Percentiles rank a stretch among this genome's conserved stretches.
Conservation (phyloP, 257 asterid species). For the Rauvolfia tetraphylla region DNA sequence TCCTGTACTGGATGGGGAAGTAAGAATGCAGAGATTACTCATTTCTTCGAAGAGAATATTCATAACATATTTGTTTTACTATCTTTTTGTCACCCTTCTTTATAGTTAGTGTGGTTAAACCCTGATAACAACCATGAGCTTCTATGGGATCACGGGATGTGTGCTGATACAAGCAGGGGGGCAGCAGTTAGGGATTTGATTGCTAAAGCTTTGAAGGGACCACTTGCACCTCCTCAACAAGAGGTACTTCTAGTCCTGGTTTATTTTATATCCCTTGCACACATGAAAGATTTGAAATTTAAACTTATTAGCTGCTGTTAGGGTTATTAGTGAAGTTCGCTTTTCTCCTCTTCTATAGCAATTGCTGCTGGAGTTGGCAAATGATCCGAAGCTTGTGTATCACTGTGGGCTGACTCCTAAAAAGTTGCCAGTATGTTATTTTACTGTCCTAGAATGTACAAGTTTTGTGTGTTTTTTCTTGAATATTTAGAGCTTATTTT, state of each 20-base stretch:
- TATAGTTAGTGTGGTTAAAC: slow-evolving; percentile 82
- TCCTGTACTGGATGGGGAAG: slow-evolving; percentile 88
- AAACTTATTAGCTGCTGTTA: not conserved
- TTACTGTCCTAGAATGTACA: not conserved
- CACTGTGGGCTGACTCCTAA: slow-evolving; percentile 95
- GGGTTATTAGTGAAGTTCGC: slow-evolving; percentile 9
- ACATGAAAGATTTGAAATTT: not conserved
- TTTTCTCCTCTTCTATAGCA: slow-evolving; percentile 41
- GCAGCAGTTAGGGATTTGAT: slow-evolving; percentile 90
- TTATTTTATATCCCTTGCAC: not conserved
- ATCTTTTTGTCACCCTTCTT: slow-evolving; percentile 19
- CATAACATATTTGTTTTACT: not conserved
- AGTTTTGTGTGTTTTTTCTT: not conserved
- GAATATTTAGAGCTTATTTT: not conserved
- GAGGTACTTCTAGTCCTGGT: slow-evolving; percentile 43
- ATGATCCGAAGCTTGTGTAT: slow-evolving; percentile 90
- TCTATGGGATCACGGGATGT: slow-evolving; percentile 95
- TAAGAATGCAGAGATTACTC: slow-evolving; percentile 23
- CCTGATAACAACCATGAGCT: slow-evolving; percentile 85
- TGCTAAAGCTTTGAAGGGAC: slow-evolving; percentile 86
- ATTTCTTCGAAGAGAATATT: not conserved
- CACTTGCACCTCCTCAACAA: slow-evolving; percentile 85
- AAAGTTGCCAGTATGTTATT: slow-evolving; percentile 80
- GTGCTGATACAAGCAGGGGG: slow-evolving; percentile 96
- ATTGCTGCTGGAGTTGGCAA: slow-evolving; percentile 73